Conservation (phyloP, 371 early-diverging fungal species). For the Mucor racemosus region DNA sequence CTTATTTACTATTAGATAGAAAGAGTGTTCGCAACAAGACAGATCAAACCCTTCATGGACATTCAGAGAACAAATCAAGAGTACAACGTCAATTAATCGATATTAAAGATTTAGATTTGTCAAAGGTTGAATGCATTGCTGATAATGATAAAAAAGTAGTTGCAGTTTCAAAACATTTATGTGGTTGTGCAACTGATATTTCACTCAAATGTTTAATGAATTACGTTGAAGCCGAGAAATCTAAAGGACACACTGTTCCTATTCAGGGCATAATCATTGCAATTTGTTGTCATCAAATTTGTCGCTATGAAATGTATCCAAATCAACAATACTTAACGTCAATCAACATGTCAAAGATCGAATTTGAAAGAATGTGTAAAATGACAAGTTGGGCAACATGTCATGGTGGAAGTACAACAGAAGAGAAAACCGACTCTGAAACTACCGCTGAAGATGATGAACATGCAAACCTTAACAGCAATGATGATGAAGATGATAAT, state of each 20-base stretch:
- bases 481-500: slow-evolving; percentile 47
- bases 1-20: slow-evolving; percentile 79
- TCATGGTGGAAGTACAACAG: slow-evolving; percentile 26
- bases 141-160: slow-evolving; percentile 58
- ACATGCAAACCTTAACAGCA: slow-evolving; percentile 39
- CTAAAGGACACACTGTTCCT: slow-evolving; percentile 40
- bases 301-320: slow-evolving; percentile 79
- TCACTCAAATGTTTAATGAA: slow-evolving; percentile 77
- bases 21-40: slow-evolving; percentile 77
- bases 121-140: slow-evolving; percentile 46
- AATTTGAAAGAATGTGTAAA: slow-evolving; percentile 65
- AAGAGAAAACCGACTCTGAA: slow-evolving; percentile 17
- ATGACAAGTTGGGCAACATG: slow-evolving; percentile 82
- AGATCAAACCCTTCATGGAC: slow-evolving; percentile 49
- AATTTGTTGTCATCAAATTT: slow-evolving; percentile 90
- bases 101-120: slow-evolving; percentile 81
- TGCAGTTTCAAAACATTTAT: slow-evolving; percentile 87
- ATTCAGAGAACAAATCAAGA: slow-evolving; percentile 35
- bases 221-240: slow-evolving; percentile 51
- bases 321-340: slow-evolving; percentile 66
- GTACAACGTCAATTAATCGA: slow-evolving; percentile 77
- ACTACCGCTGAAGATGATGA: slow-evolving; percentile 34
- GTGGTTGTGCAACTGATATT: slow-evolving; percentile 93
- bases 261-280: slow-evolving; percentile 84
- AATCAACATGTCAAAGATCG: slow-evolving; percentile 49